A percentile compares a stretch with the other conserved stretches of the same genome.
phyloP scores from a whole-genome alignment of 345 rosid genomes.

The Erysimum cheiranthoides region DNA sequence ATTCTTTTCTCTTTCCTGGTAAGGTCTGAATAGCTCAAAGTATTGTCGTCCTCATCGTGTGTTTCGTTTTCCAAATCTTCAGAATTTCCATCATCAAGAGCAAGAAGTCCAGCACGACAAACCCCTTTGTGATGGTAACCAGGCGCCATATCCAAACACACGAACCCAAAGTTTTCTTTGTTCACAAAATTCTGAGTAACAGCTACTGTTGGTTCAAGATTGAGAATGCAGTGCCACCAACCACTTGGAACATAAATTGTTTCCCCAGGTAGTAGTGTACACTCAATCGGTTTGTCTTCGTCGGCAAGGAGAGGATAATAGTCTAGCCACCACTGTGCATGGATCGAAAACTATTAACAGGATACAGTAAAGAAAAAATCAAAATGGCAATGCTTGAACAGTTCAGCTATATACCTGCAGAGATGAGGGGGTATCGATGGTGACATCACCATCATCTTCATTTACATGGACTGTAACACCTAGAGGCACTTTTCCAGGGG shows the following conservation, averaged over 20 bases:
- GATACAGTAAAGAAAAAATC: constrained; percentile 22
- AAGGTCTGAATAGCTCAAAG: constrained; percentile 60
- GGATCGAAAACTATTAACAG: constrained; percentile 9
- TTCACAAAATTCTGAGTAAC: constrained; percentile 94
- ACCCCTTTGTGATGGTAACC: constrained; percentile 96
- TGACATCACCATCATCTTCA: constrained; percentile 95
- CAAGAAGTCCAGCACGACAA: constrained; percentile 91
- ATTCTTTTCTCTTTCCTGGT: constrained; percentile 84
- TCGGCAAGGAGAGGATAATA: constrained; percentile 92
- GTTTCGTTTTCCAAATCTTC: constrained; percentile 47
- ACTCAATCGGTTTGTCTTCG: constrained; percentile 91
- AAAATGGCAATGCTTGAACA: constrained; percentile 19
- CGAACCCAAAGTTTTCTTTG: constrained; percentile 80
- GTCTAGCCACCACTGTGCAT: constrained; percentile 92
- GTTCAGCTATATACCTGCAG: constrained; percentile 67
- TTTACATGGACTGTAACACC: constrained; percentile 97
- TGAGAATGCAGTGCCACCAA: constrained; percentile 98
- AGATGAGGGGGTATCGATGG: constrained; percentile 86
- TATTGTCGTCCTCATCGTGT: constrained; percentile 45
- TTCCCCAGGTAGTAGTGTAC: constrained; percentile 90
- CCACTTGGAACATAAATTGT: constrained; percentile 97
- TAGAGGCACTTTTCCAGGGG: constrained; percentile 96
- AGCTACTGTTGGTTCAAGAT: constrained; percentile 88
- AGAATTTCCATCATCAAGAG: constrained; percentile 62
- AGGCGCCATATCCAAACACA: constrained; percentile 96